phyloP scores from a whole-genome alignment of 805 yeast species.

The Kazachstania taianensis region DNA sequence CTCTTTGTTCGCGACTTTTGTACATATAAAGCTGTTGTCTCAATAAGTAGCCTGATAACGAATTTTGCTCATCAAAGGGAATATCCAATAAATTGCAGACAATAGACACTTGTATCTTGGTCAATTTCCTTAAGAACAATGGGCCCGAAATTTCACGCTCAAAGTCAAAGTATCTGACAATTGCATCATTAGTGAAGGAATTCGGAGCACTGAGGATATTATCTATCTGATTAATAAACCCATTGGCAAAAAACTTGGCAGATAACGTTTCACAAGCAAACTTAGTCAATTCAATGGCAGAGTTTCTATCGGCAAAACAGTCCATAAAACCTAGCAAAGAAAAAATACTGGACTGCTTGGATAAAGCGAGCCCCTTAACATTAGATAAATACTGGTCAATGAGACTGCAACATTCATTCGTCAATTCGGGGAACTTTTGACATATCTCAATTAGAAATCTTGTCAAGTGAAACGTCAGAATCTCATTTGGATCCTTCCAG shows the following conservation, averaged over 20 bases:
- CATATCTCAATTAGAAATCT: conserved; percentile 23
- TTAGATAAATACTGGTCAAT: conserved; percentile 21
- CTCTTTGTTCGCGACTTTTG: conserved; percentile 2
- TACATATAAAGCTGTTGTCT: conserved; percentile 1
- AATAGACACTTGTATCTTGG: conserved; percentile 18
- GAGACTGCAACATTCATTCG: conserved; percentile 11
- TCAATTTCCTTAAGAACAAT: conserved; percentile 15
- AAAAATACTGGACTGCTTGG: conserved; percentile 18
- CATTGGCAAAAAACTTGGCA: conserved; percentile 8
- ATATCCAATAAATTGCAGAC: conserved; percentile 9
- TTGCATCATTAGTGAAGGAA: conserved; percentile 19
- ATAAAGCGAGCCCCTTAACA: conserved; percentile 8
- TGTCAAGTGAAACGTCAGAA: conserved; percentile 29
- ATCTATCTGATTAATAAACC: conserved; percentile 15
- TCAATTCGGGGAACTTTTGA: conserved; percentile 22
- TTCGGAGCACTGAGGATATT: conserved; percentile 9
- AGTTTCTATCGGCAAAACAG: conserved; percentile 18
- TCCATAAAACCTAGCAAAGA: conserved; percentile 33
- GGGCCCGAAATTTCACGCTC: conserved; percentile 22
- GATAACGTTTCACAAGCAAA: conserved; percentile 14
- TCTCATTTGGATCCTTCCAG: conserved; percentile 32
- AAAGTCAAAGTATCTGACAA: conserved; percentile 24
- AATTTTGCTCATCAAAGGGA: conserved; percentile 1
- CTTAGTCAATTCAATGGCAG: conserved; percentile 9
- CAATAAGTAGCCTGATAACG: conserved; percentile 8